These are phyloP conservation scores for Astrothelium macrocarpum DNA, from an alignment of 495 filamentous ascomycete species.

Conservation along the genomic window DNA sequence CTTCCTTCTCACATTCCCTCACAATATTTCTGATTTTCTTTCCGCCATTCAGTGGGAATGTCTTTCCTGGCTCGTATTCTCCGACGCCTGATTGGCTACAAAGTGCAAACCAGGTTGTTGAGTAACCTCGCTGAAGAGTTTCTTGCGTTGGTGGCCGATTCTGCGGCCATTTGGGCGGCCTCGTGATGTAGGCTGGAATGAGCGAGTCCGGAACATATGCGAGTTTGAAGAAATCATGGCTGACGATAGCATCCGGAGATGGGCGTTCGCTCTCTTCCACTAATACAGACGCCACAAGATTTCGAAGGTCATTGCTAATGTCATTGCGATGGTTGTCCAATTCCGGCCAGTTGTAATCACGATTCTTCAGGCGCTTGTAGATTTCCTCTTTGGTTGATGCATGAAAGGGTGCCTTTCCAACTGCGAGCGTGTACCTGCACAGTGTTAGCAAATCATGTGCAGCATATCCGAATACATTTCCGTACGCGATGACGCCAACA, in stretches of 20 bases:
- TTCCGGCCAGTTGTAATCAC: conserved; percentile 35
- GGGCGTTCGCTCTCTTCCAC: conserved; percentile 35
- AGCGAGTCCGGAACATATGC: conserved; percentile 30
- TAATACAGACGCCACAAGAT: conserved; percentile 31
- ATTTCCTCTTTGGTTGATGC: conserved; percentile 35
- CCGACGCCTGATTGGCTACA: conserved; percentile 35
- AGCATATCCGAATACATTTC: neutral
- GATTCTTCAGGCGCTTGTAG: conserved; percentile 33
- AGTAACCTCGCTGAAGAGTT: conserved; percentile 30
- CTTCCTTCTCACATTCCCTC: conserved; percentile 31
- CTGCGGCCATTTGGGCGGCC: conserved; percentile 30
- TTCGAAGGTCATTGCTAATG: conserved; percentile 31
- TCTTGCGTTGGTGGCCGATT: conserved; percentile 28
- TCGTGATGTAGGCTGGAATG: conserved; percentile 22
- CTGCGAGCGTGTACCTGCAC: conserved; percentile 31
- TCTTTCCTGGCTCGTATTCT: conserved; percentile 30
- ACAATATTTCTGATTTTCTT: conserved; percentile 30
- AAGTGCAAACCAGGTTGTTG: conserved; percentile 30
- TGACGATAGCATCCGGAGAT: conserved; percentile 33
- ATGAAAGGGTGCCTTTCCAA: conserved; percentile 37
- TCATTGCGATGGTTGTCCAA: conserved; percentile 29
- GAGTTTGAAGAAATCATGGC: conserved; percentile 35
- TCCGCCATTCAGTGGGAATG: conserved; percentile 28
- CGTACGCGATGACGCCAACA: conserved; percentile 88
- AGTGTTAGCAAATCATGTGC: neutral